Evolutionary conservation across 345 rosid genomes (phyloP).

Genomic region (Murraya koenigii): DNA sequence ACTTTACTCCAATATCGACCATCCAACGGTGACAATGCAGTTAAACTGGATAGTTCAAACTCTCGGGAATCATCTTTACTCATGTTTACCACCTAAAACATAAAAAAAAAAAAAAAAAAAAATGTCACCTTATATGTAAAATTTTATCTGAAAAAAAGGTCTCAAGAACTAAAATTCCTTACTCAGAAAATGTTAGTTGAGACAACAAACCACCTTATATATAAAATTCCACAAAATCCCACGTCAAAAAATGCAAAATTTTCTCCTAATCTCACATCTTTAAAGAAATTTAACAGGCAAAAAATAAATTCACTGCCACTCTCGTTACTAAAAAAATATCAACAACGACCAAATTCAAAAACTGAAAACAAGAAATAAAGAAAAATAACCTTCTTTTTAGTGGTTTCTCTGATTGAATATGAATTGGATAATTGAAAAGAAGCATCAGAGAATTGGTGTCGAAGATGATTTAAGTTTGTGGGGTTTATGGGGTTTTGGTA

Average conservation of each 20-base stretch:
- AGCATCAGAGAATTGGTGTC: slow-evolving; percentile 22
- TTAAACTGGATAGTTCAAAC: slow-evolving; percentile 68
- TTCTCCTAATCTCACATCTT: background rate
- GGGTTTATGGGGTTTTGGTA: slow-evolving; percentile 16
- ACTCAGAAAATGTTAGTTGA: background rate
- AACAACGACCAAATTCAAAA: slow-evolving; percentile 7
- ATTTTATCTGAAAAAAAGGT: background rate
- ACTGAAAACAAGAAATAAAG: background rate
- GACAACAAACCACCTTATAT: background rate
- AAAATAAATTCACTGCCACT: background rate
- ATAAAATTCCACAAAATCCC: background rate
- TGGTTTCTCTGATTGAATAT: slow-evolving; percentile 17
- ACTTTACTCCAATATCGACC: slow-evolving; percentile 93
- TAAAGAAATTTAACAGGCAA: background rate
- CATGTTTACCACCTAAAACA: slow-evolving; percentile 43
- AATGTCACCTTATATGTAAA: too few species aligned
- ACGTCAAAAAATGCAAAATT: background rate
- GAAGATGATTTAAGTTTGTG: slow-evolving; percentile 6
- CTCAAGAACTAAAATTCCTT: background rate
- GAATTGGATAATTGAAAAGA: slow-evolving; percentile 19
- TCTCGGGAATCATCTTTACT: slow-evolving; percentile 27
- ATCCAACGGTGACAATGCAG: slow-evolving; percentile 87
- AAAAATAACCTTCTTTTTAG: slow-evolving; percentile 33
- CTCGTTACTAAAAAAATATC: background rate
- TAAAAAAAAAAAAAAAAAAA: slow-evolving; percentile 1